These are phyloP conservation scores for Exophiala lecanii-corni DNA, from an alignment of 2,329 filamentous ascomycete genomes.

Conservation along the genomic window DNA sequence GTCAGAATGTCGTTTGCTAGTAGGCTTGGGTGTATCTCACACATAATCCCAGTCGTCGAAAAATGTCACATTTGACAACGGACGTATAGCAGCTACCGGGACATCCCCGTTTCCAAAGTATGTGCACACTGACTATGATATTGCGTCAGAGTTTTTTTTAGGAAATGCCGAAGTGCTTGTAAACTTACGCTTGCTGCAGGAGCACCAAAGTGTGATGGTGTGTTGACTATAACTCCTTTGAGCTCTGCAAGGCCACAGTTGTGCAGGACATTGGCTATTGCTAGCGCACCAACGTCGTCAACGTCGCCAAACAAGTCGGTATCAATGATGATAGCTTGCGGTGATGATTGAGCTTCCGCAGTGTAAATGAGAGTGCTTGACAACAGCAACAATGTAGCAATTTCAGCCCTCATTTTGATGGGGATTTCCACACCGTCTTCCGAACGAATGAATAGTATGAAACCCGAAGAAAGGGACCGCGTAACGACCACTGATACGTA, in stretches of 20 bases:
- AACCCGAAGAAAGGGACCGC: not conserved
- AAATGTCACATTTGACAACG: slow-evolving; percentile 7
- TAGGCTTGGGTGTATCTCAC: not conserved
- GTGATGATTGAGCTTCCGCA: not conserved
- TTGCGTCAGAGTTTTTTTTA: not conserved
- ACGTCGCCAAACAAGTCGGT: slow-evolving; percentile 10
- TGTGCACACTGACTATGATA: slow-evolving; percentile 6
- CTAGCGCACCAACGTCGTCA: slow-evolving; percentile 6
- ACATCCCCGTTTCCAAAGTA: slow-evolving; percentile 9
- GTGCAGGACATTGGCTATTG: slow-evolving; percentile 8
- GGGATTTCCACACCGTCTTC: not conserved
- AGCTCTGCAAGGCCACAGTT: slow-evolving; percentile 11
- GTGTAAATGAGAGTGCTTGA: not conserved
- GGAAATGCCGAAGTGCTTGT: not conserved
- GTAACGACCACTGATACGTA: not conserved
- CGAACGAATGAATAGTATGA: not conserved
- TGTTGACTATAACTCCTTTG: slow-evolving; percentile 7
- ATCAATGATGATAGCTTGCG: slow-evolving; percentile 8
- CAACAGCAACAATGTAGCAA: not conserved
- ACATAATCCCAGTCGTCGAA: slow-evolving; percentile 12
- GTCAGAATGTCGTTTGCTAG: not conserved
- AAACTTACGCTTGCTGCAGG: slow-evolving; percentile 8
- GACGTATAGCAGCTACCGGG: slow-evolving; percentile 6
- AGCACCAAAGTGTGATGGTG: slow-evolving; percentile 7
- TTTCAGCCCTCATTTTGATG: not conserved